Base-by-base conservation (phyloP, 2,329 filamentous ascomycete genomes). In the Sporothrix protearum region DNA sequence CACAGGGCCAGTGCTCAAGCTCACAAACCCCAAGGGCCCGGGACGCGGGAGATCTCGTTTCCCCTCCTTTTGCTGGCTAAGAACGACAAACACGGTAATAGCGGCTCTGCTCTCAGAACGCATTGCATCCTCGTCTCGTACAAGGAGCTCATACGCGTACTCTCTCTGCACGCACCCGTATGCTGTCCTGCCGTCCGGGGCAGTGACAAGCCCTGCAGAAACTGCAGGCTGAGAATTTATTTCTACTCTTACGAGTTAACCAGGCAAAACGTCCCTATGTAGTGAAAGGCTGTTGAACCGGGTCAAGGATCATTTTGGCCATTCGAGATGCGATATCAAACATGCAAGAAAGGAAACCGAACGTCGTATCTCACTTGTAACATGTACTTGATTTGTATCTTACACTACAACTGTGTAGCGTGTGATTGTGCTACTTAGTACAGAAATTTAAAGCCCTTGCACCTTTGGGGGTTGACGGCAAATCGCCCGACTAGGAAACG, bases 21-120 rank as follows among this genome's bases (percentile, higher is more conserved):
- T 53, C 49, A 1, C 10, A 14, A 64, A 28, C 22, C 22, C 22
- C 59, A 64, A 16, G 28, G 36, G 36, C 59, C 59, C 59, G 36
- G 36, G 36, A 45, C 36, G 6, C 36, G 59, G 59, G 36, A 42
- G n/a, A 10, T 36, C 8, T 28, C 22, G 10, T 14, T 45, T 14
- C 14, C 28, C 14, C 30, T 10, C 16, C 30, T 59, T 19, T 47
- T 16, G 42, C 10, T 45, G 42, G 42, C 19, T 6, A 5, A 45
- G 36, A 36, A 25, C 14, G 25, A 28, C 19, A 66, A 49, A 6
- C 16, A 63, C 55, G 28, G 59, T 45, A n/a, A 45, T 63, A 10
- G 59, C 36, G 59, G 59, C 59, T 63, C 59, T 63, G 59, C 36
- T 63, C 59, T 63, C 36, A 63, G 59, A 64, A 22, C 59, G 22